phyloP scores from a whole-genome alignment of 495 filamentous ascomycete species.

The Xylaria scruposa region DNA sequence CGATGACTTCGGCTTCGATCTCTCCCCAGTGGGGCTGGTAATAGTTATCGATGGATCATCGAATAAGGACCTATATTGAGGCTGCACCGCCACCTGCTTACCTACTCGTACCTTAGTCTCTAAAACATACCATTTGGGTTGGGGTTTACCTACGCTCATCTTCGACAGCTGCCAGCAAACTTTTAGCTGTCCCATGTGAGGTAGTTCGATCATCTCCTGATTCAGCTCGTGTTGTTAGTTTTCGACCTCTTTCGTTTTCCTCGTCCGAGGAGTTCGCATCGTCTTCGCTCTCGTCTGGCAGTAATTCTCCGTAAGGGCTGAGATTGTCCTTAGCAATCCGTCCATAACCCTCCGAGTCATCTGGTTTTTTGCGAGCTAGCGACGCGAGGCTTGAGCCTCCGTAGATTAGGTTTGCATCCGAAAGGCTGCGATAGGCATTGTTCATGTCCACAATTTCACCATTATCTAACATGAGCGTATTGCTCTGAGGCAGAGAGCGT shows the following conservation, averaged over 20 bases:
- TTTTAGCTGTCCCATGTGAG: conserved; percentile 52
- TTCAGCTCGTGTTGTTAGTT: conserved; percentile 48
- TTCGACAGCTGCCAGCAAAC: conserved; percentile 71
- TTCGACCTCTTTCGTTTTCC: conserved; percentile 58
- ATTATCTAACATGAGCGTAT: conserved; percentile 55
- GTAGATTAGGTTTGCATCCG: conserved; percentile 66
- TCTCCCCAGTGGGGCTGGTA: conserved; percentile 67
- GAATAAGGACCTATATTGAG: conserved; percentile 60
- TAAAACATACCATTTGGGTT: background rate
- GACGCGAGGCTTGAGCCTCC: conserved; percentile 61
- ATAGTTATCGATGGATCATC: conserved; percentile 69
- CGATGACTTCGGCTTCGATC: conserved; percentile 55
- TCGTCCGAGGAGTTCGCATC: conserved; percentile 58
- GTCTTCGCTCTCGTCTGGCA: conserved; percentile 60
- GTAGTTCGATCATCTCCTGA: conserved; percentile 38
- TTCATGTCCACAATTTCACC: conserved; percentile 63
- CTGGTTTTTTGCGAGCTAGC: conserved; percentile 54
- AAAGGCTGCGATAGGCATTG: conserved; percentile 66
- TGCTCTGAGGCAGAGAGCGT: conserved; percentile 38
- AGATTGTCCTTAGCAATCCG: conserved; percentile 78
- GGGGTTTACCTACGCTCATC: conserved; percentile 71
- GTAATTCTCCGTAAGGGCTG: conserved; percentile 64
- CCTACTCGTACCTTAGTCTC: conserved; percentile 42
- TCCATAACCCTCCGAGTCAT: conserved; percentile 55
- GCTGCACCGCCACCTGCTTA: conserved; percentile 49